Base-by-base conservation (phyloP, 768 basidiomycete genomes). In the Suillus subaureus region DNA sequence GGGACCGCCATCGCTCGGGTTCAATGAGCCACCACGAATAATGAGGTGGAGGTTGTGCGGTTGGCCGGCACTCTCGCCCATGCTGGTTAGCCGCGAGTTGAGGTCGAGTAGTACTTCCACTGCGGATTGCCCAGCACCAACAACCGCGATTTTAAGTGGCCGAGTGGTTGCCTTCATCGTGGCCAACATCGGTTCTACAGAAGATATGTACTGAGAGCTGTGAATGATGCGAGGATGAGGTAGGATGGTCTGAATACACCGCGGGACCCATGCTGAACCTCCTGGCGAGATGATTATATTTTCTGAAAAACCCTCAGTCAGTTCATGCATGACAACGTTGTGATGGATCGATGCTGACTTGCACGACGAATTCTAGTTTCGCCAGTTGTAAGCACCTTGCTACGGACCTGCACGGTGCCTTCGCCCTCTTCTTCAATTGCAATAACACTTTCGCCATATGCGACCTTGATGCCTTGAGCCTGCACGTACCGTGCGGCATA, bases 241-340 rank as follows among this genome's bases (percentile, higher is more conserved):
- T 61, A 70, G 67, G 42, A 79, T 69, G 11, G 74, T 70, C 16
- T 71, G 67, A 4, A 84, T 67, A 12, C 78, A 70, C 54, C 72
- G 67, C 4, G 85, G 85, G 55, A 85, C 73, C n/a, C 72, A 72
- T 8, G 84, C 80, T 21, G 77, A 72, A 16, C 85, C 84, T 33
- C 85, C 85, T 6, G 85, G 83, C 3, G 84, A 82, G 66, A 87
- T 79, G 66, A 85, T 76, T 62, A 86, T 70, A 69, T 85, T 84
- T 62, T 78, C 85, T 80, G 52, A 35, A 45, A 9, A 33, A 43
- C 9, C 26, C 4, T 6, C 18, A 21, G 11, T 60, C 40, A 60
- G 42, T 60, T 55, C 1, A 37, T 55, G 37, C 40, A 64, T 28
- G 47, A 56, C 15, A 55, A 62, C 47, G 47, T 49, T 43, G 9